Evolutionary conservation across 2,329 filamentous ascomycete species (phyloP), one percentile per base, ranked within the genome.

Genomic region (Coniochaeta pulveracea): DNA sequence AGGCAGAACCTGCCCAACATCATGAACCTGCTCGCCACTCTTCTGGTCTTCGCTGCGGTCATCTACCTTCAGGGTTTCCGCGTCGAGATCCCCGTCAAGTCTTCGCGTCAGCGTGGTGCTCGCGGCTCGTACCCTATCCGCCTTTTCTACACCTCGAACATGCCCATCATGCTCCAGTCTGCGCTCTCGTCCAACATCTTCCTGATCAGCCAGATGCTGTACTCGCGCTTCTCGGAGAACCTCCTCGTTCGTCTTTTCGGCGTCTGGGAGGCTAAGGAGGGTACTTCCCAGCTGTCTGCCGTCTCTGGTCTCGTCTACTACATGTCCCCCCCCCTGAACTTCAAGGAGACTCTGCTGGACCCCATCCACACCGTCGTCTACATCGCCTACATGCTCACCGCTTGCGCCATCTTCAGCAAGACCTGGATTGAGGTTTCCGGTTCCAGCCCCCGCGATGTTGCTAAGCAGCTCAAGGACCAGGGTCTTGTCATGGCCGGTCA

Each of bases 111-210:
- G 76, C 88, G 91, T 72, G 91, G 91, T 63, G 91, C 93, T 58
- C 89, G 91, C 52, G 93, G 89, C 54, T 93, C 88, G 25, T 98
- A 96, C 76, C 91, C 91, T 52, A 78, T 98, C 60, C 89, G 93
- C 55, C 84, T 98, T 39, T 98, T 98, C 78, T 98, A 98, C 71
- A 98, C 91, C 57, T 95, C 88, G 60, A 98, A 98, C 81, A 98
- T 98, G 93, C 91, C 91, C 56, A 98, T 98, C 66, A 98, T 98
- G 91, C 75, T 98, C 60, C 93, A 98, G 71, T 96, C 89, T 30
- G 91, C 91, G 48, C 77, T 98, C 47, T 94, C 85, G 47, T 95
- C 89, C 72, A 98, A 98, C 73, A 77, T 98, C 64, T 98, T 98
- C 79, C 71, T 98, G 44, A 86, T 98, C 67, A 91, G 83, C 58